Evolutionary conservation across 441 rosid species (phyloP).

Genomic region (Flueggea neowawraea): DNA sequence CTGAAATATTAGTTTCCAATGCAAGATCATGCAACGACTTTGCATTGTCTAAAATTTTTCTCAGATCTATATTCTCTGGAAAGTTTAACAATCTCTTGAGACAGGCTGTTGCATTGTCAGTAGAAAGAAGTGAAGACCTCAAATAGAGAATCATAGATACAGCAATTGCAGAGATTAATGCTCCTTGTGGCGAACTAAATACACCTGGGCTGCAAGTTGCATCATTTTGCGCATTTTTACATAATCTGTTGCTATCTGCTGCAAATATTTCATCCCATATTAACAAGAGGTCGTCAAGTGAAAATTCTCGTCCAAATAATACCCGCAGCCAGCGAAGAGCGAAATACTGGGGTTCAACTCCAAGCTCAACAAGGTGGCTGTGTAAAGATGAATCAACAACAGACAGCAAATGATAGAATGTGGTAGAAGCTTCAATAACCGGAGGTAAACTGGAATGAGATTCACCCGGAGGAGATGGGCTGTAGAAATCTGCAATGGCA

Average conservation of each 20-base stretch:
- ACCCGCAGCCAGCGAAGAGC: slow-evolving; percentile 96
- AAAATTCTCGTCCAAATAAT: slow-evolving; percentile 88
- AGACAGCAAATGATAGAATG: slow-evolving; percentile 72
- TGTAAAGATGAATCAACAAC: slow-evolving; percentile 79
- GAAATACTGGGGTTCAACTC: slow-evolving; percentile 97
- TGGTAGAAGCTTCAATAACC: slow-evolving; percentile 85
- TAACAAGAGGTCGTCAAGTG: slow-evolving; percentile 63
- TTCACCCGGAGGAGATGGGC: slow-evolving; percentile 44
- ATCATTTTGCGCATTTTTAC: slow-evolving; percentile 24
- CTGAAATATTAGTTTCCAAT: slow-evolving; percentile 38
- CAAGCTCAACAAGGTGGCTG: slow-evolving; percentile 84
- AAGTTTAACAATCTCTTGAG: slow-evolving; percentile 84
- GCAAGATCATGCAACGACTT: slow-evolving; percentile 70
- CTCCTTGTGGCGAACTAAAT: slow-evolving; percentile 70
- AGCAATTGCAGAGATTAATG: slow-evolving; percentile 66
- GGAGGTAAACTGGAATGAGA: slow-evolving; percentile 73
- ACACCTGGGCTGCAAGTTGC: slow-evolving; percentile 39
- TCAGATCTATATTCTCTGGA: slow-evolving; percentile 62
- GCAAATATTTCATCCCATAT: slow-evolving; percentile 95
- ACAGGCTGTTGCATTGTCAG: slow-evolving; percentile 89
- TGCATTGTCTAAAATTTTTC: slow-evolving; percentile 64
- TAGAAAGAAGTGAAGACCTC: slow-evolving; percentile 87
- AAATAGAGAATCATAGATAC: slow-evolving; percentile 81
- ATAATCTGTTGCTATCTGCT: slow-evolving; percentile 45
- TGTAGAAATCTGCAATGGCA: slow-evolving; percentile 80